Evolutionary conservation across 768 basidiomycete species (phyloP).

Genomic region (Pleurotus giganteus): DNA sequence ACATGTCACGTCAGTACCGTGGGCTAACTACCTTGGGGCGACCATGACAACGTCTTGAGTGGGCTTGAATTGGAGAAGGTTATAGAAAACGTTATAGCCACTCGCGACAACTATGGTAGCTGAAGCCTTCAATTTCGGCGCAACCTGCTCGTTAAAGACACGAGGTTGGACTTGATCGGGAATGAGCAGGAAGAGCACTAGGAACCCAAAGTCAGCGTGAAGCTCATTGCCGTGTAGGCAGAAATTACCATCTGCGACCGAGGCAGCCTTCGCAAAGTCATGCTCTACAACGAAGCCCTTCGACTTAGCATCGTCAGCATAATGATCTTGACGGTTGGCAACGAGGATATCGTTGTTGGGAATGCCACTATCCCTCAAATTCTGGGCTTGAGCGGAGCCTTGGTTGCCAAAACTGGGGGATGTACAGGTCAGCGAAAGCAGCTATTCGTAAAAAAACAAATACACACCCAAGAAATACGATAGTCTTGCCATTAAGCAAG

Average conservation of each 20-base stretch:
- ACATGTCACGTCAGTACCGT: background rate
- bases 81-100: conserved; percentile 66
- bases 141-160: conserved; percentile 56
- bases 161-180: conserved; percentile 65
- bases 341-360: conserved; percentile 59
- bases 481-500: conserved; percentile 44
- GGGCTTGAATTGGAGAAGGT: conserved; percentile 50
- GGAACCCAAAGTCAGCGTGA: background rate
- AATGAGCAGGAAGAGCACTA: conserved; percentile 60
- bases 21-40: conserved; percentile 47
- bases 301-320: conserved; percentile 53
- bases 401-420: conserved; percentile 57
- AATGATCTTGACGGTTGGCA: conserved; percentile 56
- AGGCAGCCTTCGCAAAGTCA: conserved; percentile 53
- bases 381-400: conserved; percentile 66
- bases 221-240: background rate
- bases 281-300: conserved; percentile 59
- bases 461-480: conserved; percentile 59
- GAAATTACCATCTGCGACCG: conserved; percentile 48
- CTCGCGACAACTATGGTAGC: conserved; percentile 58
- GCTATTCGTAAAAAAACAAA: background rate
- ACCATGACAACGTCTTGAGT: conserved; percentile 66
- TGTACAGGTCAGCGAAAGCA: background rate
- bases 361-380: conserved; percentile 61
- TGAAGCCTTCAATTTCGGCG: conserved; percentile 44